Evolutionary conservation across 23 red algal genomes (phyloP).

Genomic region (Gracilaria caudata): DNA sequence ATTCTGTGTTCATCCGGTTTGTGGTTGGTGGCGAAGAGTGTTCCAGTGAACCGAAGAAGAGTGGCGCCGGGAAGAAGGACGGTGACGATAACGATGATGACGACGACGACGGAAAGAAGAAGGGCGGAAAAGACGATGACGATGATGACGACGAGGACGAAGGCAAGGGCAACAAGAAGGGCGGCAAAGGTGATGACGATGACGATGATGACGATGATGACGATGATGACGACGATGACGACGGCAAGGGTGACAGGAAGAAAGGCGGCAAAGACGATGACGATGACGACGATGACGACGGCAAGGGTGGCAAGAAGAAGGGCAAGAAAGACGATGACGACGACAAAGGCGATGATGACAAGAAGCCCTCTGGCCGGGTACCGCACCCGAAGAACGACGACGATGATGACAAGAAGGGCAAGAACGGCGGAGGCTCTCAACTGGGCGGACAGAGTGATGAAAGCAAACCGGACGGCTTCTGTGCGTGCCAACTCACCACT

Average conservation of each 20-base stretch:
- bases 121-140: not conserved
- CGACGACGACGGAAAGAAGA: not conserved
- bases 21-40: not conserved
- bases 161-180: conserved; percentile 4
- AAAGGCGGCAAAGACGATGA: not conserved
- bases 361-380: not conserved
- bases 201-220: conserved; percentile 21
- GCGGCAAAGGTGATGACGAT: not conserved
- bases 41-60: not conserved
- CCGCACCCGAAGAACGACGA: not conserved
- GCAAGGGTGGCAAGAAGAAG: not conserved
- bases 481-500: not conserved
- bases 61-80: not conserved
- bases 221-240: not conserved
- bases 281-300: not conserved
- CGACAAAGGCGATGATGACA: not conserved
- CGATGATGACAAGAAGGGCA: not conserved
- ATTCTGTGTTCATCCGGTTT: not conserved
- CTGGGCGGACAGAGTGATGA: not conserved
- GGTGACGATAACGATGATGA: not conserved
- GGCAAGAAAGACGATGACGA: not conserved
- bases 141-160: not conserved
- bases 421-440: not conserved
- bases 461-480: not conserved
- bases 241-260: not conserved